These are phyloP conservation scores for Petrea volubilis DNA, from an alignment of 257 asterid genomes.

Conservation along the genomic window DNA sequence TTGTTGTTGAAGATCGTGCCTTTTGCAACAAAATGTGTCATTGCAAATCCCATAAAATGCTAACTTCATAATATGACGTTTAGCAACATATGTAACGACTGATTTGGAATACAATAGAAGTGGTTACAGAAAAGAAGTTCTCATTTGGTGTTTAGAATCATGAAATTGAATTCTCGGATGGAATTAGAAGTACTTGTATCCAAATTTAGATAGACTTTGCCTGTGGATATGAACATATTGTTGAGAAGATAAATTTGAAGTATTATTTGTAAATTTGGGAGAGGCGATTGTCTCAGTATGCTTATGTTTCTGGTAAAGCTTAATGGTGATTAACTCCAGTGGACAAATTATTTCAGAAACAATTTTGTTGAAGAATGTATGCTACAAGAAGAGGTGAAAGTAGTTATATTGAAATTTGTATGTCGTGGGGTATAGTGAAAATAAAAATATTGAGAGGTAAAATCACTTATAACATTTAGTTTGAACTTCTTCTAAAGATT, in stretches of 20 bases:
- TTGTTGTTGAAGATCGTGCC: no score
- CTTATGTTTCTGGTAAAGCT: background rate
- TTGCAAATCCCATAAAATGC: no score
- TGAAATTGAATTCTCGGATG: background rate
- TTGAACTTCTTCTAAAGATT: no score
- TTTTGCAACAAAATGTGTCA: no score
- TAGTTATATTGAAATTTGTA: background rate
- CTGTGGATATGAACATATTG: background rate
- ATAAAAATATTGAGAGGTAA: no score
- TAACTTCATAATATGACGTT: no score
- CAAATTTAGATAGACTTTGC: background rate
- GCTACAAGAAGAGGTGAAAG: background rate
- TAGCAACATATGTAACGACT: no score
- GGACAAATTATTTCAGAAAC: background rate
- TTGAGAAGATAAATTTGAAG: no score
- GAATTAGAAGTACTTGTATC: background rate
- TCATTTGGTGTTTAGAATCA: background rate
- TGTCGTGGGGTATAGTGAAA: background rate
- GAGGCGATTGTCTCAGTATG: background rate
- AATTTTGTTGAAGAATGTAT: background rate
- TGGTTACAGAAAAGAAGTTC: no score
- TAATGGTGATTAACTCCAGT: background rate
- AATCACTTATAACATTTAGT: no score
- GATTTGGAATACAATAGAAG: no score
- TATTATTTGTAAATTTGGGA: background rate